These are phyloP conservation scores for Lecanicillium sp. DNA, from an alignment of 2,329 filamentous ascomycete genomes.

Conservation along the genomic window DNA sequence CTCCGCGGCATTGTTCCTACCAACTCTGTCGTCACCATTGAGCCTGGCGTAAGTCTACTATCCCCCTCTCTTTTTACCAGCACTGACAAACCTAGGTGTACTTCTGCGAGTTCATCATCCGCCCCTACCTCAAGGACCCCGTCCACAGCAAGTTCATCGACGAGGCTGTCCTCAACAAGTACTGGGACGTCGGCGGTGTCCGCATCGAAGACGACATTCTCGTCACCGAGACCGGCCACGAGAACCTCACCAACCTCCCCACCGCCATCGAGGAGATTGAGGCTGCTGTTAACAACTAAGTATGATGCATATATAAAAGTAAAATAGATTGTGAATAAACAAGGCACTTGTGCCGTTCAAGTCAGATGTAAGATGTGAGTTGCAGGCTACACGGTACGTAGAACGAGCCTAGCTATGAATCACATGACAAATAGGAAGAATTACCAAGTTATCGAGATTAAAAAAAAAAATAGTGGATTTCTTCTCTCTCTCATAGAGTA, in stretches of 20 bases:
- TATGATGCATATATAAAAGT: background rate
- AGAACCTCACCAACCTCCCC: constrained; percentile 66
- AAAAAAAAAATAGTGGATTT: too few species aligned
- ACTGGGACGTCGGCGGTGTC: constrained; percentile 77
- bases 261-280: constrained; percentile 63
- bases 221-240: constrained; percentile 60
- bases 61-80: background rate
- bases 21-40: constrained; percentile 84
- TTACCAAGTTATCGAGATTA: too few species aligned
- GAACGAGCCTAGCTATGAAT: too few species aligned
- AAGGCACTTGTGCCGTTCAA: background rate
- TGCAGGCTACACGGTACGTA: too few species aligned
- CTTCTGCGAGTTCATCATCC: constrained; percentile 85
- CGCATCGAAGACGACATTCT: constrained; percentile 68
- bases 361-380: background rate
- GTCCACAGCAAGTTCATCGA: constrained; percentile 74
- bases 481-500: too few species aligned
- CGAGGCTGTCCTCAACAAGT: constrained; percentile 62
- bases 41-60: constrained; percentile 67
- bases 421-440: too few species aligned
- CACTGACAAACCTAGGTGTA: constrained; percentile 53
- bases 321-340: background rate
- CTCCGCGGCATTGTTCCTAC: constrained; percentile 70
- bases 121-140: constrained; percentile 68
- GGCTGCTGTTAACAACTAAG: constrained; percentile 22